These are phyloP conservation scores for Lagenidium sp. DNA, from an alignment of 352 stramenopile species.

Conservation along the genomic window DNA sequence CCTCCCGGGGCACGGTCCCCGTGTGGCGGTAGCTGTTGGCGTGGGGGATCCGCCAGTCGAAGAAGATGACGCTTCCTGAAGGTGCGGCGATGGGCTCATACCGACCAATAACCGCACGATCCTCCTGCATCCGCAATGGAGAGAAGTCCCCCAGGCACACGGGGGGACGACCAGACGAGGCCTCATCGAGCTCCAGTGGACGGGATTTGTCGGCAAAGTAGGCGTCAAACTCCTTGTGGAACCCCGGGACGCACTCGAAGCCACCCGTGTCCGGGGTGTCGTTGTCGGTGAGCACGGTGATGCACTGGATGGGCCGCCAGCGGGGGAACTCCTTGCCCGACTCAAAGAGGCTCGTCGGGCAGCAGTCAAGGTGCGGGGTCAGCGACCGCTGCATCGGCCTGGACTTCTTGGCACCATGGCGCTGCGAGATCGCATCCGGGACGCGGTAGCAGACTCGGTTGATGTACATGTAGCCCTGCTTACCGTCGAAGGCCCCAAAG, in stretches of 20 bases:
- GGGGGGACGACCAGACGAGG: conserved; percentile 25
- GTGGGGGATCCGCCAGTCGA: conserved; percentile 83
- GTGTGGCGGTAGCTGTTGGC: conserved; percentile 83
- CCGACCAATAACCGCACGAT: conserved; percentile 59
- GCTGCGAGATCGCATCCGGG: conserved; percentile 51
- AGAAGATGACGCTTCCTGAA: conserved; percentile 80
- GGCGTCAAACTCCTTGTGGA: conserved; percentile 76
- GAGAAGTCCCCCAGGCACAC: conserved; percentile 87
- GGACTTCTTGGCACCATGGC: conserved; percentile 59
- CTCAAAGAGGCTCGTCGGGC: conserved; percentile 63
- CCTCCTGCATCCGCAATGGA: conserved; percentile 76
- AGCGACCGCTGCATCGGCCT: conserved; percentile 76
- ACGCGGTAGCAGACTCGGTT: conserved; percentile 82
- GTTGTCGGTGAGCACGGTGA: conserved; percentile 77
- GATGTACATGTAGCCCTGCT: conserved; percentile 82
- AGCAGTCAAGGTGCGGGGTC: conserved; percentile 86
- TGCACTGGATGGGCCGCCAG: conserved; percentile 87
- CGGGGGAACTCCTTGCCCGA: conserved; percentile 59
- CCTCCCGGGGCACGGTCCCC: conserved; percentile 43
- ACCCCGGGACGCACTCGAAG: conserved; percentile 81
- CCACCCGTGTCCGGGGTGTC: conserved; percentile 56
- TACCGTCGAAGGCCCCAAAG: conserved; percentile 57
- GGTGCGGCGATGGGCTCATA: conserved; percentile 53
- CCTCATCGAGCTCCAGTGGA: conserved; percentile 4
- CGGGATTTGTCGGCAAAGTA: conserved; percentile 33